Evolutionary conservation across 2,329 filamentous ascomycete genomes (phyloP).

Genomic region (Ophiostoma angusticollis): DNA sequence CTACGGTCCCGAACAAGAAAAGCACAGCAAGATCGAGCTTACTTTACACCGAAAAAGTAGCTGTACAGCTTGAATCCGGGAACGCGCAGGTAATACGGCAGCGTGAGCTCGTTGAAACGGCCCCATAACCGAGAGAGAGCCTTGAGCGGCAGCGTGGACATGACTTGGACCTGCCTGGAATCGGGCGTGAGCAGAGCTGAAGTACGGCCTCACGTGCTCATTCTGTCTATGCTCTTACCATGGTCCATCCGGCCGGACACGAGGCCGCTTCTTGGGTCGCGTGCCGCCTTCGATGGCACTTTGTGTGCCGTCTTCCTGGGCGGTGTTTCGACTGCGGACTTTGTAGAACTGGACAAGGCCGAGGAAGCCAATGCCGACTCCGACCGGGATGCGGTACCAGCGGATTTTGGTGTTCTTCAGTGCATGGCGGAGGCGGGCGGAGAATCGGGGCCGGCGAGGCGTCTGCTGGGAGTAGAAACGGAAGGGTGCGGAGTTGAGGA

Average conservation of each 20-base stretch:
- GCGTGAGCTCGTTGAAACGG: constrained; percentile 75
- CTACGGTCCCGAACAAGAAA: neutral
- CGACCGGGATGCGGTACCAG: constrained; percentile 86
- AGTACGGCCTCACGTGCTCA: neutral
- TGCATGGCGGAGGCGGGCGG: constrained; percentile 37
- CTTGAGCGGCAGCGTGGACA: constrained; percentile 86
- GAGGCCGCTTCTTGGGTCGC: constrained; percentile 38
- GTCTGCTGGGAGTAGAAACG: constrained; percentile 29
- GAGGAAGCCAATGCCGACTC: constrained; percentile 72
- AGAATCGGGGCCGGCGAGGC: constrained; percentile 35
- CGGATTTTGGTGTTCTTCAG: constrained; percentile 47
- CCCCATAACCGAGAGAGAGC: constrained; percentile 84
- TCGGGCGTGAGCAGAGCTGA: constrained; percentile 10
- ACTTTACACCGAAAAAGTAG: constrained; percentile 80
- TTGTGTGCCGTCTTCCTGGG: constrained; percentile 31
- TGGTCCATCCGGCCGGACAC: constrained; percentile 70
- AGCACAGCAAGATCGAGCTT: constrained; percentile 13
- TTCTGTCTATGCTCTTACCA: constrained; percentile 40
- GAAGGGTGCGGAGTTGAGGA: constrained; percentile 11
- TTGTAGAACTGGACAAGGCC: constrained; percentile 77
- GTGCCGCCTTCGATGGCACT: constrained; percentile 26
- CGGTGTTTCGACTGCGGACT: constrained; percentile 44
- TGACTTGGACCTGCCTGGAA: constrained; percentile 68
- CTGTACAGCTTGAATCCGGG: constrained; percentile 89
- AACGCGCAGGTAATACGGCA: constrained; percentile 76